Conservation (phyloP, 1,284 basidiomycete genomes). For the Pseudozyma thailandica region DNA sequence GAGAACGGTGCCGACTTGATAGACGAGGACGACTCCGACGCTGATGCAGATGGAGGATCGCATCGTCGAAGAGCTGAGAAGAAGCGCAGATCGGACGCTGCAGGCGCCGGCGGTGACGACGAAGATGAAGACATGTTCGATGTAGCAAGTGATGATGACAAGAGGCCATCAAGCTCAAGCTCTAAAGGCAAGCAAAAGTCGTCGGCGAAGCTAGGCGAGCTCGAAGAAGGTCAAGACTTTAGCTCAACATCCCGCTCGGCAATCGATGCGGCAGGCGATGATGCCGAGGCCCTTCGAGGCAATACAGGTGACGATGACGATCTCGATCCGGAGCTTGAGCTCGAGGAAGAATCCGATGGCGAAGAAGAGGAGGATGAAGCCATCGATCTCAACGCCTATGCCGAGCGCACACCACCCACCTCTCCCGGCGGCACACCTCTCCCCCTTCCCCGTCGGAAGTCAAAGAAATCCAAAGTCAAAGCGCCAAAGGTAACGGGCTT, state of each 20-base stretch:
- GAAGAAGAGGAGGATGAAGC: constrained; percentile 35
- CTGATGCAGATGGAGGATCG: constrained; percentile 68
- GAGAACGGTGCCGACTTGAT: constrained; percentile 24
- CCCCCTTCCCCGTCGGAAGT: constrained; percentile 3
- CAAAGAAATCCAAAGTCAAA: constrained; percentile 19
- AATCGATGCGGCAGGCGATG: constrained; percentile 55
- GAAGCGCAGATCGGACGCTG: constrained; percentile 70
- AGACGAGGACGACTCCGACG: constrained; percentile 81
- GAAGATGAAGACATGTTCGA: constrained; percentile 87
- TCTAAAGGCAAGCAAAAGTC: constrained; percentile 16
- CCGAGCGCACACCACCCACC: constrained; percentile 54
- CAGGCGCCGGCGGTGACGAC: constrained; percentile 59
- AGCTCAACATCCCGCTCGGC: constrained; percentile 44
- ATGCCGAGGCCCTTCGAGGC: constrained; percentile 24
- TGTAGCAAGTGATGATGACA: constrained; percentile 36
- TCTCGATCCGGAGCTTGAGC: constrained; percentile 59
- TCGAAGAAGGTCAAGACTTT: constrained; percentile 73
- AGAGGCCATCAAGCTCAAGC: not conserved
- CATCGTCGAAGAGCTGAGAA: constrained; percentile 66
- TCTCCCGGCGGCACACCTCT: constrained; percentile 39
- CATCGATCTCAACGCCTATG: constrained; percentile 50
- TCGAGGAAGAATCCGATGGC: constrained; percentile 51
- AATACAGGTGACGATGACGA: constrained; percentile 35
- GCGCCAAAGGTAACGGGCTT: constrained; percentile 94
- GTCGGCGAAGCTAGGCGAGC: constrained; percentile 79